Base-by-base conservation (phyloP, 805 yeast species). In the Allodekkera sacchari region DNA sequence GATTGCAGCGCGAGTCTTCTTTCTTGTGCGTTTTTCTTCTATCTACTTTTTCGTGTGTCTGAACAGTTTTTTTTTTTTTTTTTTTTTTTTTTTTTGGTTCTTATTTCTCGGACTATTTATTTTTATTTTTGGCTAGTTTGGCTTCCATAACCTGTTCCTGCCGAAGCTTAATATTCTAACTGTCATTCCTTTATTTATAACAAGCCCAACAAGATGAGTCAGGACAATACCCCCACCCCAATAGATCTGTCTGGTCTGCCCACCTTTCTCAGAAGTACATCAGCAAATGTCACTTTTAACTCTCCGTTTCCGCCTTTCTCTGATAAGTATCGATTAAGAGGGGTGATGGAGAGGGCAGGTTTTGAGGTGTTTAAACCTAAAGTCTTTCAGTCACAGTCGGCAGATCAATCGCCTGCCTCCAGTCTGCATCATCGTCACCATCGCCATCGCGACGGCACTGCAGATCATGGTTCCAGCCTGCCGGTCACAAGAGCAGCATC, bases 271-370 rank as follows among this genome's bases (percentile, higher is more conserved):
- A 43, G 57, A 26, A 28, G 42, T 1, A 40, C 57, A 18, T 38
- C 39, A 30, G 50, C 66, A 4, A 52, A 55, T 18, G 54, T 57
- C n/a, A 43, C 50, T 23, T 56, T 60, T 30, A 55, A 72, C 42
- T 68, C 74, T 8, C 72, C 79, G 4, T 83, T 82, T 43, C 94
- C 94, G 2, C 80, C 84, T 0, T 55, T 83, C 38, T 75, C 74
- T 33, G 72, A 80, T 0, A 69, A 70, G 22, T 74, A 68, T 29
- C 58, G 74, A 18, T 78, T 76, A 44, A 66, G 66, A 43, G 77
- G 87, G 2, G 92, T 81, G 3, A 74, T 80, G 53, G 92, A 83
- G 50, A 58, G 92, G 42, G 92, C 92, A 0, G 94, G 94, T 0
- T 83, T 83, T 45, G 92, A 82, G 16, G 71, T 70, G 8, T 63